Evolutionary conservation across 345 rosid genomes (phyloP).

Genomic region (Excoecaria agallocha): DNA sequence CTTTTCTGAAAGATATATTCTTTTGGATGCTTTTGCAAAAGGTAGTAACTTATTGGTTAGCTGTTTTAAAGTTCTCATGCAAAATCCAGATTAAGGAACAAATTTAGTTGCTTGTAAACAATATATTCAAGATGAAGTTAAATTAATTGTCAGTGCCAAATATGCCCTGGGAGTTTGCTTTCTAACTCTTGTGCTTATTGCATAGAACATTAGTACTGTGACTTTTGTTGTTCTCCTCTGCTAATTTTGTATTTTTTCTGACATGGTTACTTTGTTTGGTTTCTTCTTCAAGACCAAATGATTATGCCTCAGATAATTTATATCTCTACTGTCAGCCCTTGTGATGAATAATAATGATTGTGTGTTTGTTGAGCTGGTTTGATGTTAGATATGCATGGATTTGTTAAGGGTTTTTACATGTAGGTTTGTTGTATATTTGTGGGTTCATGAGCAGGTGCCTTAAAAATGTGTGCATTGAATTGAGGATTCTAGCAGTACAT

Average conservation of each 20-base stretch:
- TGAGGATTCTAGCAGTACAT: no score
- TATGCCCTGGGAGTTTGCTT: no score
- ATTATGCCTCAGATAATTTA: neutral
- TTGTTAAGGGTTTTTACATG: no score
- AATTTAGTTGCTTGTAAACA: neutral
- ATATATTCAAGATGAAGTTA: no score
- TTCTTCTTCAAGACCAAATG: neutral
- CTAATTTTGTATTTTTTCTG: neutral
- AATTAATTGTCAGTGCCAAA: no score
- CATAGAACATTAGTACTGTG: no score
- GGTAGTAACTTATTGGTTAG: neutral
- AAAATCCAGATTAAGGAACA: neutral
- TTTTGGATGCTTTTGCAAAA: neutral
- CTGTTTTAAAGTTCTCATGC: neutral
- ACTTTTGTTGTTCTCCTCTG: no score
- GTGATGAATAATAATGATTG: neutral
- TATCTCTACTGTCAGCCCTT: neutral
- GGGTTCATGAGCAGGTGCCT: no score
- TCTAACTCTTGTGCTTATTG: no score
- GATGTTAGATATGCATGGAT: no score
- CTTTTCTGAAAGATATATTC: neutral
- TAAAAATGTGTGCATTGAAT: no score
- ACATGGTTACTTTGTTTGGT: neutral
- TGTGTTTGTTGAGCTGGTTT: neutral
- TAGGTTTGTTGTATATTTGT: no score